A percentile compares a stretch with the other conserved stretches of the same genome.
Conservation (phyloP, 2,329 filamentous ascomycete species). For the Apiospora hydei region DNA sequence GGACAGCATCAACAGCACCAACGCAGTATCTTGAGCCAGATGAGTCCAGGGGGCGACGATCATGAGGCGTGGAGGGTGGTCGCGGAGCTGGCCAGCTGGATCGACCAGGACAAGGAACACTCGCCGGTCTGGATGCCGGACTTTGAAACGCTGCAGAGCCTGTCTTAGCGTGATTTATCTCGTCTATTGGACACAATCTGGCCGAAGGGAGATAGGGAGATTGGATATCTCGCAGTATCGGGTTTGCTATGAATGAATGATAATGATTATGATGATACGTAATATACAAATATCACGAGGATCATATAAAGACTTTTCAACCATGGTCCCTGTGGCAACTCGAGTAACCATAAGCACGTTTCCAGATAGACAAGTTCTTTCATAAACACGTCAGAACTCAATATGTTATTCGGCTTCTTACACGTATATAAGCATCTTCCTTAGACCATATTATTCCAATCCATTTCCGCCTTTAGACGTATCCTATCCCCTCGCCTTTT, state of each 20-base stretch:
- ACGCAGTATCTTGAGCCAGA: conserved; percentile 8
- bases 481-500: not conserved
- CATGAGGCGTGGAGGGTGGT: conserved; percentile 39
- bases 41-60: conserved; percentile 18
- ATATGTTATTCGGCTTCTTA: no score
- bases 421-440: no score
- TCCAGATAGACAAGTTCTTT: no score
- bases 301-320: not conserved
- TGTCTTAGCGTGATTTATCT: not conserved
- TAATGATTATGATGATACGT: not conserved
- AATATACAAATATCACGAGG: no score
- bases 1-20: not conserved
- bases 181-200: no score
- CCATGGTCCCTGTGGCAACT: no score
- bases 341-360: no score
- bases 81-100: conserved; percentile 41
- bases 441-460: no score
- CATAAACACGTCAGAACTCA: no score
- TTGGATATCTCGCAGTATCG: not conserved
- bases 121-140: conserved; percentile 42
- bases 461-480: no score
- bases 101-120: conserved; percentile 38
- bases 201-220: no score
- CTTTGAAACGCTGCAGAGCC: conserved; percentile 40
- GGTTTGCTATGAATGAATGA: not conserved